Conservation (phyloP, 2,329 filamentous ascomycete species). For the Tolypocladium tropicale region DNA sequence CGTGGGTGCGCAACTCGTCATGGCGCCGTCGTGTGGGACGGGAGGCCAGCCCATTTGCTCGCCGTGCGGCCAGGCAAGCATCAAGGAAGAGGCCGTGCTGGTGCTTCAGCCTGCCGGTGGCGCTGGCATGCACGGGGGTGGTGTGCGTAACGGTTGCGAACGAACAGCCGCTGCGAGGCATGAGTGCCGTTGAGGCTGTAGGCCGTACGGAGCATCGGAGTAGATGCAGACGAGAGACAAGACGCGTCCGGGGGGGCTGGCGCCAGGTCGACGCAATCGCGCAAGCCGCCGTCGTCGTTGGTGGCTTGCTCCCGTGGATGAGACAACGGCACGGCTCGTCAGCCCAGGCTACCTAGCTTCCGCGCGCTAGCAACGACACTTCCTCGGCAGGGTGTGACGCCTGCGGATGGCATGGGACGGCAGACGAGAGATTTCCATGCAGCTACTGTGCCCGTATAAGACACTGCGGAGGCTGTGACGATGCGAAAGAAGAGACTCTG, state of each 20-base stretch:
- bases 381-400: not conserved
- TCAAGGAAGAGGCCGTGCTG: not conserved
- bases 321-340: slow-evolving; percentile 4
- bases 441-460: not conserved
- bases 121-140: not conserved
- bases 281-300: not conserved
- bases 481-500: not conserved
- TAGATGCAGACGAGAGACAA: not conserved
- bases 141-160: not conserved
- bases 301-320: not conserved
- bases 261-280: not conserved
- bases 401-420: not conserved
- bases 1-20: not conserved
- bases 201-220: not conserved
- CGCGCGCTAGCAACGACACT: not conserved
- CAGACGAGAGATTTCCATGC: not conserved
- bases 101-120: not conserved
- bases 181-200: not conserved
- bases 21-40: not conserved
- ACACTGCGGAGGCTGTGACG: not conserved
- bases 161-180: not conserved
- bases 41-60: not conserved
- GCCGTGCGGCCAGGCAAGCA: not conserved
- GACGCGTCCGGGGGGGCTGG: not conserved
- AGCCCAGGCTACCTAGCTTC: slow-evolving; percentile 3